Evolutionary conservation across 768 basidiomycete species (phyloP).

Genomic region (Vishniacozyma victoriae): DNA sequence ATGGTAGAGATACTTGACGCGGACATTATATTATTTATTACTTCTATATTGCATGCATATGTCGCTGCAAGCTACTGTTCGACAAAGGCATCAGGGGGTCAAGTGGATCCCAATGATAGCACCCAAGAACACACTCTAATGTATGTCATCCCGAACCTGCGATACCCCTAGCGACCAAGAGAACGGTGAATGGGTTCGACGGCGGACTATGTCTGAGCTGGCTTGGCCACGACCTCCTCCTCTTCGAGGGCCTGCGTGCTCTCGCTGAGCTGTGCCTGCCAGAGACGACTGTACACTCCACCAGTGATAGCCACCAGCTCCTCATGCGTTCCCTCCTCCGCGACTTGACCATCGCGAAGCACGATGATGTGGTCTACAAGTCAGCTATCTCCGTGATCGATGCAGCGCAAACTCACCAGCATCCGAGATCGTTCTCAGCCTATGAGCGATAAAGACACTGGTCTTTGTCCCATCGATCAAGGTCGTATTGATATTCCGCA

Average conservation of each 20-base stretch:
- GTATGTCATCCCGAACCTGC: no score
- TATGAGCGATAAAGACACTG: constrained; percentile 93
- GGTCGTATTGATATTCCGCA: constrained; percentile 81
- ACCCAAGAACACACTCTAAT: no score
- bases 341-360: constrained; percentile 79
- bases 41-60: no score
- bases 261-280: constrained; percentile 46
- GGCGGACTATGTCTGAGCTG: background rate
- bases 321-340: constrained; percentile 90
- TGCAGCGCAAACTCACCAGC: no score
- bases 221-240: constrained; percentile 1
- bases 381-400: no score
- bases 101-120: no score
- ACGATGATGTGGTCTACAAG: constrained; percentile 96
- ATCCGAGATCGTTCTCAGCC: constrained; percentile 20
- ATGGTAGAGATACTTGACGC: no score
- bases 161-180: no score
- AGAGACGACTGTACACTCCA: constrained; percentile 47
- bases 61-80: no score
- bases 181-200: no score
- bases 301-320: constrained; percentile 64
- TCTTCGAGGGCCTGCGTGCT: constrained; percentile 17
- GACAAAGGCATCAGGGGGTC: no score
- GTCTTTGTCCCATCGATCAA: constrained; percentile 74
- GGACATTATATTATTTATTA: no score